Base-by-base conservation (phyloP, 371 early-diverging fungal genomes). In the Mucor lusitanicus region DNA sequence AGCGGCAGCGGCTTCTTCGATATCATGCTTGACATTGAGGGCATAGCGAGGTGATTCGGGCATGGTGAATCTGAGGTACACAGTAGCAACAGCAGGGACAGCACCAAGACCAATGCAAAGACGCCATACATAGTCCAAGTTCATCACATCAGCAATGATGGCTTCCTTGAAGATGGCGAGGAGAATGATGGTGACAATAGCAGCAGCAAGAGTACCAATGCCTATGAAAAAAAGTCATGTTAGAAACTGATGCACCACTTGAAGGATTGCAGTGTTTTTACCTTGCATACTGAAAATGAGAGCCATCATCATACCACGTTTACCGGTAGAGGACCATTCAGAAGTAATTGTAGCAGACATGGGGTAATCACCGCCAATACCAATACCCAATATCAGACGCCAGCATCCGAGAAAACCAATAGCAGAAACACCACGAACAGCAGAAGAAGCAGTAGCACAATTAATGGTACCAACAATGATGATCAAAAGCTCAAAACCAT, bases 281-380 rank as follows among this genome's bases (percentile, higher is more conserved):
- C 94, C 95, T 74, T 94, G 95, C 93, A 93, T 93, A 27, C 93
- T 88, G 75, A 94, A 95, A 40, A 95, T 93, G 23, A 90, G 87
- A 3, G 94, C 90, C 75, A 94, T 90, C 93, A 94, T 92, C 44
- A 86, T 86, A 57, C 95, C 95, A 56, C 95, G 88, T 65, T 86
- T 84, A 40, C 85, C 78, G 25, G 88, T 85, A 5, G 90, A 86
- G 21, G 94, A 91, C 71, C 92, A 94, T 76, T 95, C 95, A 40
- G 94, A 85, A 3, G 94, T 92, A 72, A 95, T 93, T 57, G 92
- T 79, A 30, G 94, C 91, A 1, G 91, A 90, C 27, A 91, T 78
- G 0, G 92, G 92, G 65, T 91, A 90, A 71, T 91, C 91, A 15
- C 94, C 94, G 61, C 94, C 94, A 53, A 95, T 88, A 59, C 94